Conservation (phyloP, 805 yeast species). For the Starmera quercuum region DNA sequence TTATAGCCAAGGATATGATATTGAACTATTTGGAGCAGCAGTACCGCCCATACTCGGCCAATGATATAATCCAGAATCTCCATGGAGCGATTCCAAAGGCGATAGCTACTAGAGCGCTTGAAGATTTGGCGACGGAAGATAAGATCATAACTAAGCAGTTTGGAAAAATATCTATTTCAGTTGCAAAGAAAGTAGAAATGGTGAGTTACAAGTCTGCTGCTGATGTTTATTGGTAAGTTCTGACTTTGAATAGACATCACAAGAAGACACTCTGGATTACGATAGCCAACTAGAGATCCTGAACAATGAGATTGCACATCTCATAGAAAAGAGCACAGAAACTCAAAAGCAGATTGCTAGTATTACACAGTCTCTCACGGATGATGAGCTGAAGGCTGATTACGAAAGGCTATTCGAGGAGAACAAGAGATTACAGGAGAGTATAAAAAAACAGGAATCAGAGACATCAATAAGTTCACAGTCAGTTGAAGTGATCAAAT, state of each 20-base stretch:
- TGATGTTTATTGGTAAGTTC: no score
- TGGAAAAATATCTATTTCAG: constrained; percentile 37
- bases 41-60: constrained; percentile 40
- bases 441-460: background rate
- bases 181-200: constrained; percentile 28
- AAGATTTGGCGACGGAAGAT: constrained; percentile 23
- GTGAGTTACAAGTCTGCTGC: background rate
- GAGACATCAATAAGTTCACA: constrained; percentile 5
- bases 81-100: constrained; percentile 32
- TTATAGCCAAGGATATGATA: constrained; percentile 24
- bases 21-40: constrained; percentile 32
- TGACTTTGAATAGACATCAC: no score
- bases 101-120: constrained; percentile 27
- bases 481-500: constrained; percentile 4
- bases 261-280: background rate
- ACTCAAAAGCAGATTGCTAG: constrained; percentile 2
- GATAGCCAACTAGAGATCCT: background rate
- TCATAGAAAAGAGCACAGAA: background rate
- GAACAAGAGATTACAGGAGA: background rate
- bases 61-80: constrained; percentile 37
- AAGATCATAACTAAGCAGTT: constrained; percentile 31
- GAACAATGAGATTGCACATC: background rate
- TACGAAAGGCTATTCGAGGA: constrained; percentile 1
- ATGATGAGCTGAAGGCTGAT: constrained; percentile 2
- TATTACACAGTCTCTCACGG: constrained; percentile 11